Base-by-base conservation (phyloP, 768 basidiomycete genomes). In the Chiua virens region DNA sequence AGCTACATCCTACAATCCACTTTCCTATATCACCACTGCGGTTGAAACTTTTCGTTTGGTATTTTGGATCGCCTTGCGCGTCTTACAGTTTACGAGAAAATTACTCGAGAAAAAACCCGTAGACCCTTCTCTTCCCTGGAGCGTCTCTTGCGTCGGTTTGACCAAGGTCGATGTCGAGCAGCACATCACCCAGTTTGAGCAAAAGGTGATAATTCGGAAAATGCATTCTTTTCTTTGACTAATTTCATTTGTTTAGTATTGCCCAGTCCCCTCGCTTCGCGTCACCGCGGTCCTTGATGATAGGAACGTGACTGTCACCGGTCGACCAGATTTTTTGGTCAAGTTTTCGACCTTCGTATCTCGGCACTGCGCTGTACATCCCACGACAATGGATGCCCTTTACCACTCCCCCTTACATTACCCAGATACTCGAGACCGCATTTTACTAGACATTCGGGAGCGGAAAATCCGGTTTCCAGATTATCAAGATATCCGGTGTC, bases 281-380 rank as follows among this genome's bases (percentile, higher is more conserved):
- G 66, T 85, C 40, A 83, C 82, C 1, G 79, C 81, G 9, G 68
- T 81, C 50, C 69, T 79, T 43, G 75, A 77, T 51, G 69, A 74
- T 46, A 65, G 56, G 11, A 77, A 73, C 48, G 67, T 82, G 47
- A 83, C 83, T 11, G 67, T 85, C 43, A 86, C 84, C 3, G 85
- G 83, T 21, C 75, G 70, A 43, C 83, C 83, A 3, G 76, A 80
- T 52, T 46, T 74, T 41, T 66, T 86, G 27, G 60, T 66, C 8
- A 60, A 61, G 22, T 83, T 85, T 60, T 66, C 73, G 8, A 55
- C 57, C 15, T 68, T 58, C 8, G 55, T 80, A 37, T 70, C 73
- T 20, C 55, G 67, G 4, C 62, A 59, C 18, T 70, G 71, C 20
- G 55, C 68, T 2, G 64, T 76, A 0, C 76, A 75, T 52, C 64